Base-by-base conservation (phyloP, 1,284 basidiomycete genomes). In the Termitomyces sp. region DNA sequence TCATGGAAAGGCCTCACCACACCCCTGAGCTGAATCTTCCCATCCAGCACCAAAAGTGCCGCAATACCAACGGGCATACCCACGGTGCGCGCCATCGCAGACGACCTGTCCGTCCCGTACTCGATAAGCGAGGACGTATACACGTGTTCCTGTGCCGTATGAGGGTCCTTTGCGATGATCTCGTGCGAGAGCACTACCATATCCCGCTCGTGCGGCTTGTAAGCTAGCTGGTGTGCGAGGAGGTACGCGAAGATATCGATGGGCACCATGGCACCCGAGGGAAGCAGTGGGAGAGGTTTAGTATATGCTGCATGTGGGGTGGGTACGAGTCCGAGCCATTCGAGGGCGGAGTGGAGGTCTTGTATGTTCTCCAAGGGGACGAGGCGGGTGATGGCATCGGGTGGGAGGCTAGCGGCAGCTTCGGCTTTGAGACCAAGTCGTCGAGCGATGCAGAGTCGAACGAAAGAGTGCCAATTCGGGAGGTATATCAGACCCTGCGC, bases 31-130 rank as follows among this genome's bases (percentile, higher is more conserved):
- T 63, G 56, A 5, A 90, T 80, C 31, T 74, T 72, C 1, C 89
- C 90, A 67, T 94, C 88, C 21, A 90, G 70, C 2, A 95, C 78
- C 17, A 79, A 73, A 61, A 88, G 68, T 1, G 91, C 83, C 1
- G 92, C 91, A 64, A 94, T 81, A 2, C 87, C 92, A 15, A 93
- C 81, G 0, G 92, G 93, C 40, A 92, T 71, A 7, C 94, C 94
- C 12, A 98, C 94, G 1, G 90, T 92, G 45, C 86, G 80, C 10
- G 92, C 84, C 95, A 98, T 98, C 1, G 93, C 92, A 0, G 87
- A 86, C 15, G 81, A 83, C 46, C 69, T 66, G 1, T 77, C 65
- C 12, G 80, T 82, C 0, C 92, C 94, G 62, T 89, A 91, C 50
- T 82, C 77, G 38, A 91, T 76, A 13, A 97, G 70, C 21, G 83